A percentile compares a stretch with the other conserved stretches of the same genome.
Evolutionary conservation across 225 moss, liverwort and hornwort genomes (phyloP).

Genomic region (Ulota crispa): DNA sequence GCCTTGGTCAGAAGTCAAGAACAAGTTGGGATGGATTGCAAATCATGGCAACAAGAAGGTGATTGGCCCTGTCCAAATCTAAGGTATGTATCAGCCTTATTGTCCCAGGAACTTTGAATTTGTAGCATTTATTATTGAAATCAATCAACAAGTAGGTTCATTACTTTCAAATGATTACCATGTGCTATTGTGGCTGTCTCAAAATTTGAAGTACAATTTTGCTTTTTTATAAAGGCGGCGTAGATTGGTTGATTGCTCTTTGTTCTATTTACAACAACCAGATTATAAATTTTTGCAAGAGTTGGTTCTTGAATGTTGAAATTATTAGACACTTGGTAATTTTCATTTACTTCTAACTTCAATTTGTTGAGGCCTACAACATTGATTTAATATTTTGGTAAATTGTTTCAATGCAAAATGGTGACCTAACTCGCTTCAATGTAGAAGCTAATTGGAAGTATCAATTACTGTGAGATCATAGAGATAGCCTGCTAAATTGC

Average conservation of each 20-base stretch:
- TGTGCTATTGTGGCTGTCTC: neutral
- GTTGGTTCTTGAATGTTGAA: neutral
- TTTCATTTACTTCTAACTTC: neutral
- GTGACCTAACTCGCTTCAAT: too few species aligned
- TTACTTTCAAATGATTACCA: neutral
- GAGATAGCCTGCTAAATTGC: too few species aligned
- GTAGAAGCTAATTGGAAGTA: too few species aligned
- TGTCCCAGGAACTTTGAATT: neutral
- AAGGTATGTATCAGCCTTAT: constrained; percentile 60
- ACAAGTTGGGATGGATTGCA: constrained; percentile 63
- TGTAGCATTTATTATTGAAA: neutral
- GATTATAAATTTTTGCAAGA: neutral
- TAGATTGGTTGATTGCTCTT: neutral
- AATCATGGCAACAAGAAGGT: constrained; percentile 97
- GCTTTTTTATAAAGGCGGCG: neutral
- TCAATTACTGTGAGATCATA: too few species aligned
- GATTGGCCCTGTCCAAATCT: constrained; percentile 99
- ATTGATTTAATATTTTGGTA: neutral
- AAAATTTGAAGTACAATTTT: neutral
- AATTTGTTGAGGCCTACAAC: neutral
- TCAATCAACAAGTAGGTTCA: neutral
- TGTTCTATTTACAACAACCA: too few species aligned
- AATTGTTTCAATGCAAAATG: too few species aligned
- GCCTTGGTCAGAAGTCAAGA: constrained; percentile 48
- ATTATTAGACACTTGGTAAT: neutral